phyloP scores from a whole-genome alignment of 106 monocot genomes.

The Alisma plantagoaquatica region DNA sequence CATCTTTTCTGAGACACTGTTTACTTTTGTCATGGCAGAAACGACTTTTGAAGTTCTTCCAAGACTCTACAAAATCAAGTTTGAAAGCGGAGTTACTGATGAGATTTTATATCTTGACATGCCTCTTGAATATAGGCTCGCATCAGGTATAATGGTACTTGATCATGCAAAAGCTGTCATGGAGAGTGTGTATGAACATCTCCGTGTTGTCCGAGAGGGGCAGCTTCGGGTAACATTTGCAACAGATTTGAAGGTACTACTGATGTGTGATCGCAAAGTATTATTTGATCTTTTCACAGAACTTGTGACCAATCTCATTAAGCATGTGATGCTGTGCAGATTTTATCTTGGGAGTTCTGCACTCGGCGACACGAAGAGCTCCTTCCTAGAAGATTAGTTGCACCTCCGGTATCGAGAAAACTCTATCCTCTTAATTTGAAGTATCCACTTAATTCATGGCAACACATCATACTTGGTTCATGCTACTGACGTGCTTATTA shows the following conservation, averaged over 20 bases:
- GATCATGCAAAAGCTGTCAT: conserved; percentile 84
- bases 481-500: too few relatives aligned
- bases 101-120: conserved; percentile 77
- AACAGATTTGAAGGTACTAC: conserved; percentile 91
- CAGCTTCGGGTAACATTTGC: conserved; percentile 80
- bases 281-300: background rate
- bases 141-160: conserved; percentile 71
- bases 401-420: conserved; percentile 96
- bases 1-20: background rate
- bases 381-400: conserved; percentile 66
- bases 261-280: background rate
- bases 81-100: conserved; percentile 81
- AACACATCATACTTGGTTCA: too few relatives aligned
- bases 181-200: conserved; percentile 83
- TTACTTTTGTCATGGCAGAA: conserved; percentile 28
- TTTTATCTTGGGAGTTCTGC: conserved; percentile 95
- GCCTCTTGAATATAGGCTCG: conserved; percentile 55
- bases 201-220: conserved; percentile 86
- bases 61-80: conserved; percentile 80
- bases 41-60: conserved; percentile 81
- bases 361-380: conserved; percentile 86
- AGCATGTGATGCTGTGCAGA: conserved; percentile 25
- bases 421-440: too few relatives aligned
- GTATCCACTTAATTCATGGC: too few relatives aligned
- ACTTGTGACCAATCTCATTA: background rate